Conservation (phyloP, 495 filamentous ascomycete species). For the Aspergillus campestris region DNA sequence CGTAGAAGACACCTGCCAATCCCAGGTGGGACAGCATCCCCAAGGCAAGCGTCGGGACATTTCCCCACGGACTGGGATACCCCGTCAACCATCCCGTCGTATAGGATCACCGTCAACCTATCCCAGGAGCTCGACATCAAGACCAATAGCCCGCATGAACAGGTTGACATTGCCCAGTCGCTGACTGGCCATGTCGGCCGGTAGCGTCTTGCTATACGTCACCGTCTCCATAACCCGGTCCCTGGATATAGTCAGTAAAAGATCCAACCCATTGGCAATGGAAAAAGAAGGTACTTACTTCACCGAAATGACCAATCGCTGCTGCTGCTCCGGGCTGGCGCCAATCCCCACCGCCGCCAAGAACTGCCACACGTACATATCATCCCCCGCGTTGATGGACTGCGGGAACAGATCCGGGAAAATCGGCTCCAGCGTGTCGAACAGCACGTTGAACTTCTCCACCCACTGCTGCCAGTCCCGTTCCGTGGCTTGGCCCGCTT, state of each 20-base stretch:
- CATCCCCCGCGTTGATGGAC: conserved; percentile 70
- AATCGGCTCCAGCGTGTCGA: conserved; percentile 75
- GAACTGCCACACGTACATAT: conserved; percentile 97
- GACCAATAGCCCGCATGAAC: conserved; percentile 95
- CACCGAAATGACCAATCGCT: conserved; percentile 84
- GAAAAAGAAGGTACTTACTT: conserved; percentile 49
- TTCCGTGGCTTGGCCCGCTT: conserved; percentile 58
- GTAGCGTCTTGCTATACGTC: conserved; percentile 74
- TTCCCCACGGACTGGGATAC: too few species aligned
- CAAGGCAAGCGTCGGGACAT: too few species aligned
- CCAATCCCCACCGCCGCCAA: conserved; percentile 88
- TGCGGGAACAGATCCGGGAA: conserved; percentile 81
- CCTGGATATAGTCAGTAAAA: conserved; percentile 22
- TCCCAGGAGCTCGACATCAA: conserved; percentile 90
- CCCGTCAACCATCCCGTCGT: conserved; percentile 41
- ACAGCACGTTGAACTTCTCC: conserved; percentile 72
- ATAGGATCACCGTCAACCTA: conserved; percentile 32
- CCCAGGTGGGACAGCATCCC: too few species aligned
- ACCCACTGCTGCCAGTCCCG: conserved; percentile 78
- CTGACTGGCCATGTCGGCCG: conserved; percentile 69
- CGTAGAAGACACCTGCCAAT: too few species aligned
- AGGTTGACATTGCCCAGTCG: conserved; percentile 88
- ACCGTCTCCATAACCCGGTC: conserved; percentile 98
- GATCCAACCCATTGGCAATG: not conserved
- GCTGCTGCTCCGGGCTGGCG: conserved; percentile 86